phyloP scores from a whole-genome alignment of 108 stramenopile genomes.

The Tribonema minus region DNA sequence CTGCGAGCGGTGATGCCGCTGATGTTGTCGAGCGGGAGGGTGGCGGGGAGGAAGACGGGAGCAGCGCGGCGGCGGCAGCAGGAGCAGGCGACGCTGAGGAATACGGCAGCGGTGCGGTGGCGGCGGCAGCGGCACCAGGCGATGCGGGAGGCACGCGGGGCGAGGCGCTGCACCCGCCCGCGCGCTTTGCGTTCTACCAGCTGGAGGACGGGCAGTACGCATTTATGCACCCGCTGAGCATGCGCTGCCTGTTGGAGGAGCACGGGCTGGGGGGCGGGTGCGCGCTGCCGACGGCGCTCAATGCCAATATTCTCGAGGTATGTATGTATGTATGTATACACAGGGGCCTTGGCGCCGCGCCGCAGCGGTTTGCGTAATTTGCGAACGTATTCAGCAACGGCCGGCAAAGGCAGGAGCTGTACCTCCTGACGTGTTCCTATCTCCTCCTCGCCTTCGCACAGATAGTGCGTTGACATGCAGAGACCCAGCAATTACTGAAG shows the following conservation, averaged over 20 bases:
- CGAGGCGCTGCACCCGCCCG: no score
- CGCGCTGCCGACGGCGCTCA: constrained; percentile 1
- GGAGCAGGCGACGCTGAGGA: no score
- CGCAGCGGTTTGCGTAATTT: not conserved
- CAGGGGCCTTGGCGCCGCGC: not conserved
- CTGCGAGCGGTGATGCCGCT: no score
- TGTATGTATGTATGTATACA: not conserved
- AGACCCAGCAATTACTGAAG: no score
- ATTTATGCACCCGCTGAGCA: constrained; percentile 42
- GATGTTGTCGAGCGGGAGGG: no score
- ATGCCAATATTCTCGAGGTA: not conserved
- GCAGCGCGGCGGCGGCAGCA: no score
- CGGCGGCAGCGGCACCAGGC: no score
- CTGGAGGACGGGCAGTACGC: constrained; percentile 34
- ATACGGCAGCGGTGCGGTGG: no score
- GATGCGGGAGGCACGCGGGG: no score
- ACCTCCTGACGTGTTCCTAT: not conserved
- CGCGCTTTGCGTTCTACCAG: constrained; percentile 27
- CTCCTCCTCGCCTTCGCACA: no score
- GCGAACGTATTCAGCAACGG: not conserved
- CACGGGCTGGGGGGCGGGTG: not conserved
- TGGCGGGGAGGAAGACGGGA: no score
- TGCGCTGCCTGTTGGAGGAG: constrained; percentile 38
- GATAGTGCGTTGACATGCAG: no score
- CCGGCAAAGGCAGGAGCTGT: not conserved